These are phyloP conservation scores for Meira nashicola DNA, from an alignment of 1,284 basidiomycete species.

Conservation along the genomic window DNA sequence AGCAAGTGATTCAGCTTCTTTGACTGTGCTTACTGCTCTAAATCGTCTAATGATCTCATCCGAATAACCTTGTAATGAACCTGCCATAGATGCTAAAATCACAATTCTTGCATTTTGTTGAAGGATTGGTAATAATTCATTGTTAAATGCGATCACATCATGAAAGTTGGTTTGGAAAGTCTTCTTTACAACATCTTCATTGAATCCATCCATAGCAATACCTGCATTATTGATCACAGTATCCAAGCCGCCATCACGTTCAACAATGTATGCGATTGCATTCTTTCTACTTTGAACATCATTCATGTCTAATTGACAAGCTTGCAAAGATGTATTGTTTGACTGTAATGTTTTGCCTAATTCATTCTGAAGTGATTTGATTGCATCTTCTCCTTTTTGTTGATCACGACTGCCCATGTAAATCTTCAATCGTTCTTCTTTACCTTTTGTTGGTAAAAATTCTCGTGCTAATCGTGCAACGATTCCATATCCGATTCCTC, in stretches of 20 bases:
- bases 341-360: constrained; percentile 22
- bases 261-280: constrained; percentile 19
- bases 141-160: constrained; percentile 31
- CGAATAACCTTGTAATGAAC: constrained; percentile 31
- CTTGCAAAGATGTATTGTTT: constrained; percentile 10
- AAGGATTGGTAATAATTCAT: constrained; percentile 21
- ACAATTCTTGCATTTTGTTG: constrained; percentile 33
- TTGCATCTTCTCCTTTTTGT: constrained; percentile 34
- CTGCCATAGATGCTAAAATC: constrained; percentile 34
- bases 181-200: constrained; percentile 37
- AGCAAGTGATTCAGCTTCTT: constrained; percentile 31
- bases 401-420: constrained; percentile 40
- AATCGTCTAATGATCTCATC: constrained; percentile 28
- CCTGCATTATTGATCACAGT: constrained; percentile 43
- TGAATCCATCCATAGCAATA: constrained; percentile 41
- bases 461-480: constrained; percentile 35
- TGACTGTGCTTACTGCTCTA: constrained; percentile 17
- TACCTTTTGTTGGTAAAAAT: constrained; percentile 10
- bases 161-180: constrained; percentile 47
- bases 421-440: constrained; percentile 33
- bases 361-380: constrained; percentile 28
- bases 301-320: constrained; percentile 24
- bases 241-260: constrained; percentile 18
- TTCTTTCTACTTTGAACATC: constrained; percentile 19
- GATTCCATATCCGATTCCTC: constrained; percentile 23